Percentiles rank a stretch among this genome's conserved stretches.
Evolutionary conservation across 1,284 basidiomycete species (phyloP).

Genomic region (Fistulinella cinereoalba): DNA sequence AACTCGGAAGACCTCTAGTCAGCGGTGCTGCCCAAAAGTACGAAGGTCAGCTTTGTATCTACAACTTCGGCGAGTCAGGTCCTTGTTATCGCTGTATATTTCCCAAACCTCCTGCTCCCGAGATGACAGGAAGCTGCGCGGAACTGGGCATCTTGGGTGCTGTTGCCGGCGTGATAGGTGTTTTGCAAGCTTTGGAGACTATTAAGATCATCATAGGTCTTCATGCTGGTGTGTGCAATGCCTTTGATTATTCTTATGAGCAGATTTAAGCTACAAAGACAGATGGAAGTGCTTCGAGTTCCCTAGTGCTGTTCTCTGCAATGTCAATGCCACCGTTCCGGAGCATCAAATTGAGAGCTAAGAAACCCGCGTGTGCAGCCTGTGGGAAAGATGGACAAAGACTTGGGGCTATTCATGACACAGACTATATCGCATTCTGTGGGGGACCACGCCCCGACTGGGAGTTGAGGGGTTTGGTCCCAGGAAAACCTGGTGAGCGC

Average conservation of each 20-base stretch:
- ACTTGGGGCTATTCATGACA: constrained; percentile 46
- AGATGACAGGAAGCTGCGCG: constrained; percentile 75
- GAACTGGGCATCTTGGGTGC: constrained; percentile 90
- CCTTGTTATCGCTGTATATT: constrained; percentile 97
- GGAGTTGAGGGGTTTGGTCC: constrained; percentile 49
- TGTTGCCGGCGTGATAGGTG: constrained; percentile 90
- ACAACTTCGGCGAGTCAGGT: constrained; percentile 65
- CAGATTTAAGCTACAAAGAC: constrained; percentile 6
- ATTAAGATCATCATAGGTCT: constrained; percentile 78
- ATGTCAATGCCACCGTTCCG: constrained; percentile 73
- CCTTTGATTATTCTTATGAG: background rate
- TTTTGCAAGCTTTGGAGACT: constrained; percentile 87
- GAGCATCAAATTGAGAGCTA: constrained; percentile 73
- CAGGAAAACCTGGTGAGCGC: constrained; percentile 40
- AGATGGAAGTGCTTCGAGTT: constrained; percentile 63
- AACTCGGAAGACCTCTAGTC: constrained; percentile 75
- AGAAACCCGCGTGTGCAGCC: constrained; percentile 59
- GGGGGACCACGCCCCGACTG: constrained; percentile 67
- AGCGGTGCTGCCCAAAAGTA: constrained; percentile 91
- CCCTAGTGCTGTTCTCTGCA: constrained; percentile 73
- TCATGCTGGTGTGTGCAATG: constrained; percentile 55
- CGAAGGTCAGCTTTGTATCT: constrained; percentile 88
- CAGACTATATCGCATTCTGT: constrained; percentile 79
- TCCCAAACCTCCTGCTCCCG: constrained; percentile 67
- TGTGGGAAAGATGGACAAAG: constrained; percentile 53